A percentile compares a stretch with the other conserved stretches of the same genome.
These are phyloP conservation scores for Nitzschia sp. DNA, from an alignment of 108 stramenopile genomes.

Conservation along the genomic window DNA sequence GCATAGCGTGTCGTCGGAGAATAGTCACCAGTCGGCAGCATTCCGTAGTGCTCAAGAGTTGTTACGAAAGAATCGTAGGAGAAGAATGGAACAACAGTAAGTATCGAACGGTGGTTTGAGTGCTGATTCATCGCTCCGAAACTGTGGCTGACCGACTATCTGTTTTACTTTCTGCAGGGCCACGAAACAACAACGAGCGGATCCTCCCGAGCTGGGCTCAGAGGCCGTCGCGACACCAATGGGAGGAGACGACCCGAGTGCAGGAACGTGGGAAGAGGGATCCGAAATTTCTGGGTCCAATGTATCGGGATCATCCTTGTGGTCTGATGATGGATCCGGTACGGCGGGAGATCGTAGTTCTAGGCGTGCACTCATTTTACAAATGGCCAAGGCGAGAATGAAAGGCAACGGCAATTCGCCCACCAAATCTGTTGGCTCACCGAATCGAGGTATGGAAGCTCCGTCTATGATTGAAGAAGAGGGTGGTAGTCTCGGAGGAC, in stretches of 20 bases:
- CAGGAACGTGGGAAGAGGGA: conserved; percentile 32
- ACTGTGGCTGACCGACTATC: no score
- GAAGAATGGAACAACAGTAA: conserved; percentile 32
- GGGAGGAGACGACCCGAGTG: neutral
- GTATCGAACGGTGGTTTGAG: no score
- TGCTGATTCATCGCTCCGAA: no score
- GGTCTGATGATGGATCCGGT: conserved; percentile 54
- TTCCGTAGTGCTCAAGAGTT: conserved; percentile 55
- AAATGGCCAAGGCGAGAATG: conserved; percentile 91
- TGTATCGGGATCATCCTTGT: conserved; percentile 57
- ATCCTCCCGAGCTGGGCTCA: conserved; percentile 2
- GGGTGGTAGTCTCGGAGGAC: conserved; percentile 10
- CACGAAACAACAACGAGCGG: neutral
- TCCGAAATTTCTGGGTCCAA: conserved; percentile 56
- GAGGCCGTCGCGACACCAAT: no score
- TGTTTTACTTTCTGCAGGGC: conserved; percentile 3
- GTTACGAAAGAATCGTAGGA: conserved; percentile 48
- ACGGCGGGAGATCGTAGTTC: conserved; percentile 49
- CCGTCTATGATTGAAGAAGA: conserved; percentile 14
- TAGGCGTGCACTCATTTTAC: conserved; percentile 76
- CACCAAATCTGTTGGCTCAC: conserved; percentile 1
- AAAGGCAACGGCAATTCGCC: conserved; percentile 44
- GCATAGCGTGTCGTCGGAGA: conserved; percentile 9
- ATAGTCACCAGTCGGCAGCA: conserved; percentile 33
- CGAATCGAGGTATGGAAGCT: neutral